A percentile compares a stretch with the other conserved stretches of the same genome.
Conservation (phyloP, 2,329 filamentous ascomycete species). For the Ceratocystis cubensis region DNA sequence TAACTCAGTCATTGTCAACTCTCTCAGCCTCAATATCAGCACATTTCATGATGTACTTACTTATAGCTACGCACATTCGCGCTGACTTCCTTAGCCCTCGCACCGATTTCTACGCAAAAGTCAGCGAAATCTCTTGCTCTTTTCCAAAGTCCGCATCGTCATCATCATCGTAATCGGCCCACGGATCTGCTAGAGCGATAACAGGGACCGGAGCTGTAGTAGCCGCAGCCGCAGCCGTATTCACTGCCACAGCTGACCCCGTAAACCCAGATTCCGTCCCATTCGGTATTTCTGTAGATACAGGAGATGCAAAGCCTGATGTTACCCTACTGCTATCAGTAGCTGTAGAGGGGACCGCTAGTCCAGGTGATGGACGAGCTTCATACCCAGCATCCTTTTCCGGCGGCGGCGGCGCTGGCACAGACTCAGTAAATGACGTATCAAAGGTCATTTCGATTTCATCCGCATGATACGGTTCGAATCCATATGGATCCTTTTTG, state of each 20-base stretch:
- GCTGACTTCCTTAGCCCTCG: neutral
- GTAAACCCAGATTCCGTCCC: neutral
- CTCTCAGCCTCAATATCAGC: neutral
- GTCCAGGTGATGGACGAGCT: conserved; percentile 21
- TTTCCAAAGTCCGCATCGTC: conserved; percentile 44
- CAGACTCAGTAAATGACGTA: conserved; percentile 40
- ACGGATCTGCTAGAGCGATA: conserved; percentile 47
- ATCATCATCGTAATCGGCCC: conserved; percentile 56
- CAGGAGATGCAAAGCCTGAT: neutral
- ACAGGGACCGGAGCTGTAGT: conserved; percentile 41
- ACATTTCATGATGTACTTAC: conserved; percentile 5
- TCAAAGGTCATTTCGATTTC: conserved; percentile 62
- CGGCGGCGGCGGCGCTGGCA: conserved; percentile 23
- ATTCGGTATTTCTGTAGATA: neutral
- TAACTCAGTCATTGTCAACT: neutral
- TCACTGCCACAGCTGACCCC: neutral
- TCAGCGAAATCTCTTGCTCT: conserved; percentile 68
- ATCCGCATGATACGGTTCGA: conserved; percentile 29
- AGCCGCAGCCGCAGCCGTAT: conserved; percentile 25
- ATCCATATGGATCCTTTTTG: conserved; percentile 16
- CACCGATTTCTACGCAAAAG: conserved; percentile 49
- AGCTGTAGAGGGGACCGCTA: conserved; percentile 23
- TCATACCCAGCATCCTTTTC: conserved; percentile 28
- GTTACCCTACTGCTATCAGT: neutral
- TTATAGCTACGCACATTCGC: neutral